Percentiles rank a stretch among this genome's conserved stretches.
Conservation (phyloP, 2,329 filamentous ascomycete genomes). For the Alternaria incomplexa region DNA sequence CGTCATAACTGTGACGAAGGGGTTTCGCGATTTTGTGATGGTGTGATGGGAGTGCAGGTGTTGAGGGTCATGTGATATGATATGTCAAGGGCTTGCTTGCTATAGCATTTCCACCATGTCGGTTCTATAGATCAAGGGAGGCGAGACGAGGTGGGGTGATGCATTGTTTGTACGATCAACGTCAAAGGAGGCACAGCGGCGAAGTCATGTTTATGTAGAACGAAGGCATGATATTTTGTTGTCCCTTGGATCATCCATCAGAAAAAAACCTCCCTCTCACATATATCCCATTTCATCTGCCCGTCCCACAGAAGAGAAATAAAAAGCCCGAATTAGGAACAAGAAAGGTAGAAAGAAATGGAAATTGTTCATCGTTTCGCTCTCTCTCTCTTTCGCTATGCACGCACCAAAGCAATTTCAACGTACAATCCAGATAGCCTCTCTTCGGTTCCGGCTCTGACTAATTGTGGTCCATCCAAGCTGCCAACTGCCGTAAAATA, state of each 20-base stretch:
- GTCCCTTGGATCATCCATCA: not conserved
- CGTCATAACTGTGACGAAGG: not conserved
- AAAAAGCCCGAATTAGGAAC: not conserved
- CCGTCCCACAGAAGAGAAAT: not conserved
- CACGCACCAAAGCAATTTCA: not conserved
- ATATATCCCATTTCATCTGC: not conserved
- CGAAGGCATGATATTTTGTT: slow-evolving; percentile 3
- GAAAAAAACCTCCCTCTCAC: not conserved
- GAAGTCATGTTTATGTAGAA: not conserved
- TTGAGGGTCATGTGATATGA: not conserved
- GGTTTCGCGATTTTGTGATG: not conserved
- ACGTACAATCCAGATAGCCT: not conserved
- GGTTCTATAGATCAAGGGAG: not conserved
- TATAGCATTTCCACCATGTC: not conserved
- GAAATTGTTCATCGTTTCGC: not conserved
- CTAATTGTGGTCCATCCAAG: not conserved
- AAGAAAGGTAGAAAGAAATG: not conserved
- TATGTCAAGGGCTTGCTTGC: slow-evolving; percentile 1
- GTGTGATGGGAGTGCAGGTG: not conserved
- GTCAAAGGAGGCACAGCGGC: not conserved
- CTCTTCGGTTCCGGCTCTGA: not conserved
- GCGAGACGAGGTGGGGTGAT: not conserved
- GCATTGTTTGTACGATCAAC: slow-evolving; percentile 1
- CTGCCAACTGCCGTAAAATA: slow-evolving; percentile 11
- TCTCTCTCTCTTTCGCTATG: not conserved